These are phyloP conservation scores for Boletus edulis DNA, from an alignment of 768 basidiomycete species.

Conservation along the genomic window DNA sequence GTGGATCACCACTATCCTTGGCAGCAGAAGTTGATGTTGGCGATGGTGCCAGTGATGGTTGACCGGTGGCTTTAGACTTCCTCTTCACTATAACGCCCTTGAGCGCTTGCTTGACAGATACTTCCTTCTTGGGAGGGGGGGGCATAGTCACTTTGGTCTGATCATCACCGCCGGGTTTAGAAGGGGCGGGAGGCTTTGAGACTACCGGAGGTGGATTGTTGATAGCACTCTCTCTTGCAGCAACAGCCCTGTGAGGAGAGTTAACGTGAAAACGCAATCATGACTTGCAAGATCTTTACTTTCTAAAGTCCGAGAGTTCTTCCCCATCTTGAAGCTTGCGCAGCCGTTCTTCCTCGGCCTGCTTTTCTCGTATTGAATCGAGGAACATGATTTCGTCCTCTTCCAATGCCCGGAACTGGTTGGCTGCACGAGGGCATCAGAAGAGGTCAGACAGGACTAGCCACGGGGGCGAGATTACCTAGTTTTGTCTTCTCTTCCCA, in stretches of 20 bases:
- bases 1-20: constrained; percentile 23
- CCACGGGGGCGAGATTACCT: constrained; percentile 28
- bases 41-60: constrained; percentile 17
- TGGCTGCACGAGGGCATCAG: constrained; percentile 46
- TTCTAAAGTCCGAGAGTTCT: constrained; percentile 74
- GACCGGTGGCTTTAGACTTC: constrained; percentile 44
- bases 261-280: constrained; percentile 8
- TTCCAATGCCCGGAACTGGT: constrained; percentile 86
- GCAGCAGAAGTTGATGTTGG: constrained; percentile 14
- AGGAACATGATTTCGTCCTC: constrained; percentile 91
- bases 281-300: constrained; percentile 43
- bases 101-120: constrained; percentile 51
- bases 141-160: constrained; percentile 29
- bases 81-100: constrained; percentile 85
- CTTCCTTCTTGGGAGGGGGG: constrained; percentile 50
- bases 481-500: constrained; percentile 91
- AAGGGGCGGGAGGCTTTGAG: constrained; percentile 28
- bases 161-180: constrained; percentile 30
- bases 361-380: constrained; percentile 74
- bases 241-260: constrained; percentile 52
- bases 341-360: constrained; percentile 72
- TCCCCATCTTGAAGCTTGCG: constrained; percentile 75
- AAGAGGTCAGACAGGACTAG: constrained; percentile 4
- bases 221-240: constrained; percentile 58
- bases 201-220: constrained; percentile 38